phyloP scores from a whole-genome alignment of 345 rosid species.

The Aquilaria malaccensis region DNA sequence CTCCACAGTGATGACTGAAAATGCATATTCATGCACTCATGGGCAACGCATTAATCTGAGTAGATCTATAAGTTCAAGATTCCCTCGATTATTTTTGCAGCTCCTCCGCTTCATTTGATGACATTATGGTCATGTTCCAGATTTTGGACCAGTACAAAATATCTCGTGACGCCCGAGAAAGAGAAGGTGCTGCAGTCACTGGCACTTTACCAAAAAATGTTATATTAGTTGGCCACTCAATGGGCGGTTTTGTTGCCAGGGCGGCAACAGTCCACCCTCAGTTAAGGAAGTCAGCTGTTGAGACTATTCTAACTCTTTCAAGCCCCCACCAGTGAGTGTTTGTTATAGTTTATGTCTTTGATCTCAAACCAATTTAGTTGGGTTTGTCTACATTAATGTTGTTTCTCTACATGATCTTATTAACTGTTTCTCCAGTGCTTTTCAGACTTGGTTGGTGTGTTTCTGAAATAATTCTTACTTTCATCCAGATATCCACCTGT shows the following conservation, averaged over 20 bases:
- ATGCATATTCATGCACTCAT: conserved; percentile 1
- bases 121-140: conserved; percentile 33
- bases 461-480: conserved; percentile 24
- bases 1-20: background rate
- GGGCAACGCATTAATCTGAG: background rate
- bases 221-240: conserved; percentile 94
- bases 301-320: conserved; percentile 89
- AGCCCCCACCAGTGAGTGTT: conserved; percentile 87
- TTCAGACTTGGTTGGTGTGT: conserved; percentile 14
- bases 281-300: conserved; percentile 72
- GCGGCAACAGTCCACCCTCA: conserved; percentile 85
- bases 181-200: conserved; percentile 66
- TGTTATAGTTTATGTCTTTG: conserved; percentile 12
- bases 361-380: background rate
- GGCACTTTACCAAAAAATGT: conserved; percentile 71
- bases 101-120: background rate
- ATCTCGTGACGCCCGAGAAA: conserved; percentile 58
- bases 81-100: background rate
- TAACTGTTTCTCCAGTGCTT: background rate
- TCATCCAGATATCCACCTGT: conserved; percentile 90
- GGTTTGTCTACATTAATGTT: too few species aligned
- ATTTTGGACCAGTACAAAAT: conserved; percentile 87
- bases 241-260: conserved; percentile 99
- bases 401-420: too few species aligned
- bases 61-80: background rate